Evolutionary conservation across 371 early-diverging fungal genomes (phyloP), one percentile per base, ranked within the genome.

Genomic region (Mucor saturninus): DNA sequence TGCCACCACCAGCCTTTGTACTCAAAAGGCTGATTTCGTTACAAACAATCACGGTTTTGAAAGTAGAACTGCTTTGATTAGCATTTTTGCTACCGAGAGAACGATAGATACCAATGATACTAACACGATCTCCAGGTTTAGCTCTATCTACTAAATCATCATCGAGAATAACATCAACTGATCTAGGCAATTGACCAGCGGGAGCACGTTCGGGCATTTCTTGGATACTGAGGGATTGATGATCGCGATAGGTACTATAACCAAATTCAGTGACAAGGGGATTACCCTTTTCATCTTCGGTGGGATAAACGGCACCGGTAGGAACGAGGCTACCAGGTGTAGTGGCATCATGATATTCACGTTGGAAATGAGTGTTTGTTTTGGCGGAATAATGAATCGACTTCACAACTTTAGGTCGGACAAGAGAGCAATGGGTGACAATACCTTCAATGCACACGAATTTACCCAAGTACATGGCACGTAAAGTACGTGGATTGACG

Each of bases 151-250:
- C 99, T 46, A 99, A 79, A 81, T 99, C 99, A 72, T 96, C 95
- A 64, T 98, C 95, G 56, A 99, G 75, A 46, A 99, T 86, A n/a
- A 99, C 87, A 77, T 99, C 98, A 21, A 99, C 85, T 14, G 97
- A 95, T 9, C 99, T 90, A 42, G 99, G 99, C 58, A 99, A 80
- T 71, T 96, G 96, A 29, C 99, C 99, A 14, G 99, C 91, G 15
- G 98, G 99, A 3, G 99, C 93, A 40, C 97, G 90, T 79, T 99
- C 99, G 0, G 99, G 99, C 99, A 99, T 99, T 84, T 99, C 99
- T 81, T 99, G 99, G 45, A 99, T 84, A 58, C 89, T 93, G 61
- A 98, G 84, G 3, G 93, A 95, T 79, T 99, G 99, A 71, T 94
- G 94, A 80, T 99, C 98, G 13, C 93, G 81, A 77, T 99, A 99